Base-by-base conservation (phyloP, 1,284 basidiomycete species). In the Cryptococcus wingfieldii region DNA sequence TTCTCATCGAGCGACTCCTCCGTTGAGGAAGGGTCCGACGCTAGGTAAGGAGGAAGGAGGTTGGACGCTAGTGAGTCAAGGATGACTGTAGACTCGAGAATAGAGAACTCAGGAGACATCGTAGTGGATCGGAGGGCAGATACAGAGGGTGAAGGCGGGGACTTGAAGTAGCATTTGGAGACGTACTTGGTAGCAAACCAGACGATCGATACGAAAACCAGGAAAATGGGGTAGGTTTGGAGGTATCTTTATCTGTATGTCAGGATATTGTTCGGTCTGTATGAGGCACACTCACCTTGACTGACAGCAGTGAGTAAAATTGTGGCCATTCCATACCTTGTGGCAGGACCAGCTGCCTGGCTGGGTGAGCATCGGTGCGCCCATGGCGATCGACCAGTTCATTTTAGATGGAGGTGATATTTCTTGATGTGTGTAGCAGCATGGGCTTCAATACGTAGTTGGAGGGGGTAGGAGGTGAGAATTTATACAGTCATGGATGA, bases 321-420 rank as follows among this genome's bases (percentile, higher is more conserved):
- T 77, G 3, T 68, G 54, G n/a, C 78, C 78, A 56, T 79, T 70
- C 77, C 77, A 79, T 5, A 75, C 39, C 12, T 39, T 43, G 8
- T 62, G 42, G 50, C 66, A 68, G 10, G 51, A 50, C 47, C 47
- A 48, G 47, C 31, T 34, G 10, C 4, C 5, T 10, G 31, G 10
- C 31, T 34, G 31, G 31, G 31, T 34, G 31, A 34, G 31, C 10
- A 34, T 34, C 31, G 31, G 31, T 10, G 31, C 31, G 31, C 31
- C 10, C 31, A 34, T 34, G 31, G 31, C 31, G 31, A 34, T 7
- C 31, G 31, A 10, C 4, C 31, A 2, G 5, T 10, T 7, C 7
- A 34, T 34, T 5, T 8, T 34, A 34, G 31, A 34, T 34, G 6
- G 1, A 8, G 31, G 5, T 1, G 31, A 34, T 5, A 34, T 10